A percentile compares a stretch with the other conserved stretches of the same genome.
Evolutionary conservation across 2,329 filamentous ascomycete genomes (phyloP).

Genomic region (Bipolaris zeicola): DNA sequence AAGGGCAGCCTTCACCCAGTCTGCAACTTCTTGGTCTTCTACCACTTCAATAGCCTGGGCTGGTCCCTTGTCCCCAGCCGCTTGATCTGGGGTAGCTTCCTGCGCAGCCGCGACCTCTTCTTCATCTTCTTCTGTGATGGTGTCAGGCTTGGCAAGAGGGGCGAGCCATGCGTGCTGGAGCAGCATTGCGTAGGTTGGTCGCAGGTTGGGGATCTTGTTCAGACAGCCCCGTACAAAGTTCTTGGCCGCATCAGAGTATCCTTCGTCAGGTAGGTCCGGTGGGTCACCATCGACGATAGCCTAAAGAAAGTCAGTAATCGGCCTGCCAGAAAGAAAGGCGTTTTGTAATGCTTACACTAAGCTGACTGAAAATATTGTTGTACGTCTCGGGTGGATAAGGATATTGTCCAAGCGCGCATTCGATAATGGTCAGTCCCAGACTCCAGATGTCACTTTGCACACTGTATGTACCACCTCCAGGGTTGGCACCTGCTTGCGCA

Average conservation of each 20-base stretch:
- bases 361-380: constrained; percentile 96
- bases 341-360: constrained; percentile 71
- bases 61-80: constrained; percentile 38
- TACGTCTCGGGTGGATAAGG: constrained; percentile 97
- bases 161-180: constrained; percentile 89
- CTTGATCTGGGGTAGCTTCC: constrained; percentile 50
- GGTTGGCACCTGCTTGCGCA: constrained; percentile 69
- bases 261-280: constrained; percentile 78
- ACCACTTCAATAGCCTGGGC: constrained; percentile 46
- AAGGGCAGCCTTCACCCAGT: constrained; percentile 79
- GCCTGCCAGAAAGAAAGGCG: neutral
- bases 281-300: constrained; percentile 98
- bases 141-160: constrained; percentile 74
- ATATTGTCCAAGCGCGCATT: constrained; percentile 92
- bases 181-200: constrained; percentile 92
- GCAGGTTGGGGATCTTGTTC: constrained; percentile 87
- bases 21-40: constrained; percentile 80
- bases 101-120: constrained; percentile 57
- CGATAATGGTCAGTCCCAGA: constrained; percentile 89
- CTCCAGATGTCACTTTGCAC: constrained; percentile 99
- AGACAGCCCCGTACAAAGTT: constrained; percentile 90
- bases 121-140: constrained; percentile 72
- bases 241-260: constrained; percentile 77
- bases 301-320: constrained; percentile 54
- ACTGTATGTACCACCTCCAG: constrained; percentile 84